Percentiles rank a stretch among this genome's conserved stretches.
Conservation (phyloP, 345 rosid species). For the Rhodomyrtus tomentosa region DNA sequence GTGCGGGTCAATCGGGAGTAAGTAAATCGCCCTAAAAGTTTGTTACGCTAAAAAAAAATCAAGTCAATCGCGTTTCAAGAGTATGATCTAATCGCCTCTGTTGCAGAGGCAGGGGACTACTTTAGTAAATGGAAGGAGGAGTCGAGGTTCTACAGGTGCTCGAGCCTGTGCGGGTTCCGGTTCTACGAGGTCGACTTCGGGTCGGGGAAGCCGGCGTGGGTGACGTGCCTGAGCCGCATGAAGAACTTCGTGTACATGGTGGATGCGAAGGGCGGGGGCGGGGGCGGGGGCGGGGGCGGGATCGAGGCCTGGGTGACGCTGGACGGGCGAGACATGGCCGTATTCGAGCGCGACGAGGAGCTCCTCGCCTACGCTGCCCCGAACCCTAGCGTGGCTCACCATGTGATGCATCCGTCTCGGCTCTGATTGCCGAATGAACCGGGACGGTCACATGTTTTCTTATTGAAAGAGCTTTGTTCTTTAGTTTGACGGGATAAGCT, state of each 20-base stretch:
- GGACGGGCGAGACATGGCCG: slow-evolving; percentile 1
- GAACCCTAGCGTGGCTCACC: not conserved
- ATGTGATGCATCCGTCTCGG: not conserved
- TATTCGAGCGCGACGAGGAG: slow-evolving; percentile 1
- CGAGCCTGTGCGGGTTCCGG: slow-evolving; percentile 3
- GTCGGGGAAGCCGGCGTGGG: slow-evolving; percentile 8
- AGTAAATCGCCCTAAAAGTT: not conserved
- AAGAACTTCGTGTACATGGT: not conserved
- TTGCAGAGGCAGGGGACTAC: not conserved
- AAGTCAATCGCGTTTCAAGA: not conserved
- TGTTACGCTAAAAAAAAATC: not conserved
- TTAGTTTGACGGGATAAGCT: not conserved
- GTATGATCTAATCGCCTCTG: no score
- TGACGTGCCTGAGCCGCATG: not conserved
- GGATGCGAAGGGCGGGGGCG: slow-evolving; percentile 1
- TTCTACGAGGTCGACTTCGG: slow-evolving; percentile 8
- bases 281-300: not conserved
- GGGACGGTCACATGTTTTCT: not conserved
- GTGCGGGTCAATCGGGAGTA: not conserved
- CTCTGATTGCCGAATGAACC: not conserved
- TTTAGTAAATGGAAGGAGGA: not conserved
- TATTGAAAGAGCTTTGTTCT: not conserved
- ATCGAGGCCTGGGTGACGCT: slow-evolving; percentile 10
- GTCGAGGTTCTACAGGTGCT: not conserved
- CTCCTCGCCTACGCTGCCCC: not conserved